These are phyloP conservation scores for Fusarium brevicatenulatum DNA, from an alignment of 2,329 filamentous ascomycete genomes.

Conservation along the genomic window DNA sequence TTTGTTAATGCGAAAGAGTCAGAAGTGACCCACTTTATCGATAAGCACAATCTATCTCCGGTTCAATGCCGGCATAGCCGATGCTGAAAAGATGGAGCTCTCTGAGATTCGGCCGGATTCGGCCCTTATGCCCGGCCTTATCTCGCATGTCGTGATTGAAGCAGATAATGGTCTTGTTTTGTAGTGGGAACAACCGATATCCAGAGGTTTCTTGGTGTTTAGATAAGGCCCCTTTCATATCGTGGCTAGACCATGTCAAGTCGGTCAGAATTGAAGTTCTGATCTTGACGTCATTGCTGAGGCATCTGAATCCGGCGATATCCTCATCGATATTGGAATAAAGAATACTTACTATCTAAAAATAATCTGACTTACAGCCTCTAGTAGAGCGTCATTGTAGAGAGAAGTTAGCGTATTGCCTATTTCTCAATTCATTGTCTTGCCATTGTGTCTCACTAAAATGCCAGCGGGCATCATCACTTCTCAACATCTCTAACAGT, in stretches of 20 bases:
- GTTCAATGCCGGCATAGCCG: slow-evolving; percentile 16
- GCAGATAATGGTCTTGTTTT: not conserved
- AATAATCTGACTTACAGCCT: no score
- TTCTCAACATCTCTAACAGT: no score
- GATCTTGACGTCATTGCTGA: not conserved
- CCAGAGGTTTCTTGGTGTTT: not conserved
- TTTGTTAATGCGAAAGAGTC: slow-evolving; percentile 7
- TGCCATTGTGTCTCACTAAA: no score
- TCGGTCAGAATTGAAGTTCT: not conserved
- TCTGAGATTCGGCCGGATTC: not conserved
- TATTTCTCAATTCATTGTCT: no score
- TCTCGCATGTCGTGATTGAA: not conserved
- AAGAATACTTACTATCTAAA: no score
- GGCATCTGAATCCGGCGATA: no score
- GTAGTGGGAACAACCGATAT: not conserved
- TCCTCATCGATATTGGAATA: no score
- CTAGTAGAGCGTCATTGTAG: no score
- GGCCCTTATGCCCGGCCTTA: not conserved
- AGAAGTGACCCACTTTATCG: slow-evolving; percentile 4
- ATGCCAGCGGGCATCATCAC: no score
- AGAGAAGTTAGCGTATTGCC: no score
- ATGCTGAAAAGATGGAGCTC: not conserved
- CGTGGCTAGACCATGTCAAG: not conserved
- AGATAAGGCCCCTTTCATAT: no score
- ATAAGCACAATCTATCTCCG: slow-evolving; percentile 17